Evolutionary conservation across 2,329 filamentous ascomycete species (phyloP), one percentile per base, ranked within the genome.

Genomic region (Monilinia vaccinii-corymbosi): DNA sequence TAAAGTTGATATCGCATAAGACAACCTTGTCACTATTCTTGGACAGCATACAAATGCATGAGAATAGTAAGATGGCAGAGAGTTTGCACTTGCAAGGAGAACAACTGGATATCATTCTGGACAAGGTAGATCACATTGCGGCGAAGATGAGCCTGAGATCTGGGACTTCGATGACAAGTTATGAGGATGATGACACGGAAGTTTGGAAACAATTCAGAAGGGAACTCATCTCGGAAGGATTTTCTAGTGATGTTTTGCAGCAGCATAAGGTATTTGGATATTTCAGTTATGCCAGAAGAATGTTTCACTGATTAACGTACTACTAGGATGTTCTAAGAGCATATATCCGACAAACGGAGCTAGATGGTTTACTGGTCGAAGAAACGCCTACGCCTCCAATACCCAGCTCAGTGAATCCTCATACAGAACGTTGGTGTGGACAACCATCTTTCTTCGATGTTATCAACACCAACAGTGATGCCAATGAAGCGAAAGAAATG

Each of bases 261-360:
- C 76, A 80, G 62, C 79, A 86, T 73, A 81, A 84, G 76, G 83
- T 85, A 72, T 52, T 28, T 55, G 9, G n/a, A 13, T 53, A 28
- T 23, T 46, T 9, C 23, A 18, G 13, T 46, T n/a, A 8, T 25
- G 31, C 16, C 16, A 18, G 23, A 14, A 40, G 8, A 50, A 25
- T 28, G 42, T 31, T 10, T 49, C 36, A 25, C 60, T 46, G 31
- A 53, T 66, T 70, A 61, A 69, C 60, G 38, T 48, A 56, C 46
- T 48, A 28, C 2, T 18, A 85, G 83, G 80, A 84, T 64, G 75
- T 84, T 11, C 71, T 85, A 28, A 76, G 81, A 62, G 81, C 82
- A 23, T 85, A 86, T 66, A 83, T 86, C 46, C 79, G 80, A 40
- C 79, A 83, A 66, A 76, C 85, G 62, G 79, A 83, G 63, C 77